These are phyloP conservation scores for Oxytropis ochrocephala DNA, from an alignment of 306 rosid genomes.

Conservation along the genomic window DNA sequence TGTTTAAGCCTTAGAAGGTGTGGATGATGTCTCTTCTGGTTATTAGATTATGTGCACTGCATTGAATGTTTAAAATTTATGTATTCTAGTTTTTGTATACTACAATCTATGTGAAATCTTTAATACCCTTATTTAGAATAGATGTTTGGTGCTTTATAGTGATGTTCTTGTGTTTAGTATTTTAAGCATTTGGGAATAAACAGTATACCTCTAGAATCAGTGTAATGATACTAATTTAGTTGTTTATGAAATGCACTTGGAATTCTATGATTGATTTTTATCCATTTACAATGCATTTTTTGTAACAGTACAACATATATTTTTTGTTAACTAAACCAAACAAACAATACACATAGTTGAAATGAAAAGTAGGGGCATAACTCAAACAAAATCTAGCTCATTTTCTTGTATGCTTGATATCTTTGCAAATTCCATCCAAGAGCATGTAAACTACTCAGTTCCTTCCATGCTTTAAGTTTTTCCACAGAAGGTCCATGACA, in stretches of 20 bases:
- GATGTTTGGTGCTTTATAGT: background rate
- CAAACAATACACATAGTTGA: too few relatives aligned
- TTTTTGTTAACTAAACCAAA: too few relatives aligned
- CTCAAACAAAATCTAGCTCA: too few relatives aligned
- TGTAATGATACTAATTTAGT: background rate
- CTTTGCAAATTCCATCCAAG: too few relatives aligned
- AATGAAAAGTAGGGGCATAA: too few relatives aligned
- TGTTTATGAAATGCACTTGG: background rate
- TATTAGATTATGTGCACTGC: constrained; percentile 17
- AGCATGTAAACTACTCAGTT: too few relatives aligned
- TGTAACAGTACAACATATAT: too few relatives aligned
- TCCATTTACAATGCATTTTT: too few relatives aligned
- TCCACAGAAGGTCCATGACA: too few relatives aligned
- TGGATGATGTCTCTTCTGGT: constrained; percentile 4
- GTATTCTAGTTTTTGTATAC: background rate
- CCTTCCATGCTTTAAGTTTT: too few relatives aligned
- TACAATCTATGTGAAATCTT: constrained; percentile 3
- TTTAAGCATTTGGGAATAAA: background rate
- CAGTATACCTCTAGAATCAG: background rate
- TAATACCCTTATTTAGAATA: constrained; percentile 7
- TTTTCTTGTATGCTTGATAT: too few relatives aligned
- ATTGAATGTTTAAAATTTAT: background rate
- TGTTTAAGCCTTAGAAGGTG: constrained; percentile 34
- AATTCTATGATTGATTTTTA: background rate
- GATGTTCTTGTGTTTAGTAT: background rate